Evolutionary conservation across 371 early-diverging fungal genomes (phyloP).

Genomic region (Mucor velutinosus): DNA sequence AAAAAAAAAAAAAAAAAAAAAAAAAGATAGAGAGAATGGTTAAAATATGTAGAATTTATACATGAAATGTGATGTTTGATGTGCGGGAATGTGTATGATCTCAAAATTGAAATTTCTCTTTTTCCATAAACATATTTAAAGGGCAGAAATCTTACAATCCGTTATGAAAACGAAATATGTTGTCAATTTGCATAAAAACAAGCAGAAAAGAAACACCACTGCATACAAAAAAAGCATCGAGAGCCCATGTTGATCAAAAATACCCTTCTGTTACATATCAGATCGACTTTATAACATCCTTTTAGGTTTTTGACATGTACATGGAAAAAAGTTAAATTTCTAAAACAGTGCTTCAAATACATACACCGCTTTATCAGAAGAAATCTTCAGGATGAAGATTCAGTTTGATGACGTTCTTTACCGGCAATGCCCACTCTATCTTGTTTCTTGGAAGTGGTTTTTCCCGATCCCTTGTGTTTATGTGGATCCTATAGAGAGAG

Average conservation of each 20-base stretch:
- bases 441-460: constrained; percentile 58
- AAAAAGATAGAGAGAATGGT: constrained; percentile 6
- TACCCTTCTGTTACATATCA: not conserved
- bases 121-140: constrained; percentile 5
- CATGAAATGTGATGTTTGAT: constrained; percentile 1
- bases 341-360: not conserved
- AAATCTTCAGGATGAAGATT: not conserved
- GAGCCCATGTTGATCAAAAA: not conserved
- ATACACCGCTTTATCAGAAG: not conserved
- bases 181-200: not conserved
- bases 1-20: constrained; percentile 13
- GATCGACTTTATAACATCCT: not conserved
- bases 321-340: not conserved
- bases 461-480: constrained; percentile 48
- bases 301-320: not conserved
- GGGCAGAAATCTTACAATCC: constrained; percentile 9
- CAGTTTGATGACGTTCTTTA: constrained; percentile 25
- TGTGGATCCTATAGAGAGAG: constrained; percentile 40
- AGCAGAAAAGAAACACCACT: not conserved
- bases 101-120: constrained; percentile 17
- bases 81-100: constrained; percentile 24
- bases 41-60: constrained; percentile 9
- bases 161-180: not conserved
- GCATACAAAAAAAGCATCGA: not conserved
- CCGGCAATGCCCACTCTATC: constrained; percentile 57